phyloP scores from a whole-genome alignment of 169 alveolate genomes.

The Cryptosporidium sp. region DNA sequence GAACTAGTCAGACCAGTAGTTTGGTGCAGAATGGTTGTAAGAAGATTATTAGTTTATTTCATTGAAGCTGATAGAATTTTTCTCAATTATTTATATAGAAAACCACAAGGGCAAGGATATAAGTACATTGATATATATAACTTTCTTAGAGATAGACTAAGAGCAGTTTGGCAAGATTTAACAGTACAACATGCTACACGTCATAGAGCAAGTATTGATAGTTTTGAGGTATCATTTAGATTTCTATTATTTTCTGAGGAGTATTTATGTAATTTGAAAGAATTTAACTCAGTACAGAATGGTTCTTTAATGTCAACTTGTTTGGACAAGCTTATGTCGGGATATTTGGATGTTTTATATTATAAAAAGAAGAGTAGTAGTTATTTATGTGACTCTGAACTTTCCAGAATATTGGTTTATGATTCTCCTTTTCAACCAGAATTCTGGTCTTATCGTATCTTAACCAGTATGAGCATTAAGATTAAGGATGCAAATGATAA shows the following conservation, averaged over 20 bases:
- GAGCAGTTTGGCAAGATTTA: constrained; percentile 89
- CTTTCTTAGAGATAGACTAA: constrained; percentile 86
- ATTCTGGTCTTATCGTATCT: constrained; percentile 86
- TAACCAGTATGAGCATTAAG: constrained; percentile 80
- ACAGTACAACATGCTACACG: constrained; percentile 87
- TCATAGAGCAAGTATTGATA: constrained; percentile 86
- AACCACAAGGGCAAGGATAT: constrained; percentile 77
- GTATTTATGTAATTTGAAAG: constrained; percentile 79
- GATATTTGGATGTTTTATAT: constrained; percentile 84
- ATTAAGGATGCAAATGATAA: constrained; percentile 79
- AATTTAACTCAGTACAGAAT: constrained; percentile 84
- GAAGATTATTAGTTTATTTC: constrained; percentile 81
- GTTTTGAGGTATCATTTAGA: constrained; percentile 85
- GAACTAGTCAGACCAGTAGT: constrained; percentile 84
- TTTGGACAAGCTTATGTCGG: constrained; percentile 86
- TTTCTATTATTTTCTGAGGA: constrained; percentile 85
- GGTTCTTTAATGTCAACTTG: constrained; percentile 84
- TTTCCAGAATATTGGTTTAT: constrained; percentile 78
- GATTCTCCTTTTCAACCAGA: constrained; percentile 87
- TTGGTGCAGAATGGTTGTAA: constrained; percentile 88
- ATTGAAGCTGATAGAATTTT: constrained; percentile 83
- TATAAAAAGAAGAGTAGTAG: constrained; percentile 9
- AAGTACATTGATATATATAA: constrained; percentile 85
- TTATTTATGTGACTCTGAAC: constrained; percentile 38
- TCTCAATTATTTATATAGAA: constrained; percentile 77